phyloP scores from a whole-genome alignment of 371 early-diverging fungal genomes.

The Polyrhizophydium stewartii region DNA sequence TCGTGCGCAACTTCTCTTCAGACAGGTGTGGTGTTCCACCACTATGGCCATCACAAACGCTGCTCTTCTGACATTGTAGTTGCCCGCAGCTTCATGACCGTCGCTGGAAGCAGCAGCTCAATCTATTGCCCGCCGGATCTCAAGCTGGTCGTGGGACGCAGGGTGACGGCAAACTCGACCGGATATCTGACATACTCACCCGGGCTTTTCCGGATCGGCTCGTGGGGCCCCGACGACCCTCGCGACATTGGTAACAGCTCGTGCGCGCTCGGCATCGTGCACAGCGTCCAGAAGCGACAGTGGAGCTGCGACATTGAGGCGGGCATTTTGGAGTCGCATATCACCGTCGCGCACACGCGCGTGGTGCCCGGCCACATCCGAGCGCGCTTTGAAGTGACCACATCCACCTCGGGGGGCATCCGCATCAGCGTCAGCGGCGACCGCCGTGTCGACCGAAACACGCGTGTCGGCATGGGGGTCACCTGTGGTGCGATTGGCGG shows the following conservation, averaged over 20 bases:
- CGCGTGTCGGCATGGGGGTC: slow-evolving; percentile 68
- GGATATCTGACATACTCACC: slow-evolving; percentile 76
- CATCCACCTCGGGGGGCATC: slow-evolving; percentile 31
- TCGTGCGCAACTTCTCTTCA: slow-evolving; percentile 60
- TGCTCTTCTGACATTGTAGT: background rate
- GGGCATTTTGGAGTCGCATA: slow-evolving; percentile 20
- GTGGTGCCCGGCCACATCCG: slow-evolving; percentile 27
- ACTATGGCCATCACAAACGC: background rate
- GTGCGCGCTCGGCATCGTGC: slow-evolving; percentile 33
- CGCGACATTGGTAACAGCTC: slow-evolving; percentile 5
- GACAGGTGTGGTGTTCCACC: slow-evolving; percentile 46
- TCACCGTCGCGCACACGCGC: slow-evolving; percentile 22
- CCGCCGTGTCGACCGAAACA: slow-evolving; percentile 53
- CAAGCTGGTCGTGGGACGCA: slow-evolving; percentile 60
- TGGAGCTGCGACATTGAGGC: slow-evolving; percentile 22
- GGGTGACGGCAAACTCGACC: slow-evolving; percentile 50
- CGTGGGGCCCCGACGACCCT: slow-evolving; percentile 26
- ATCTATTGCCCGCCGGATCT: slow-evolving; percentile 62
- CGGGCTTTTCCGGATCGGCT: slow-evolving; percentile 65
- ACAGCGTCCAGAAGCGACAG: slow-evolving; percentile 7
- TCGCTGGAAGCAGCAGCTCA: slow-evolving; percentile 47
- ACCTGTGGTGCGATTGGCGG: slow-evolving; percentile 71
- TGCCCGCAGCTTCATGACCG: slow-evolving; percentile 57
- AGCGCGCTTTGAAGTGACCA: slow-evolving; percentile 19
- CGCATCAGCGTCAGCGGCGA: slow-evolving; percentile 25